Evolutionary conservation across 2,329 filamentous ascomycete species (phyloP), one percentile per base, ranked within the genome.

Genomic region (Nectriaceae sp.): DNA sequence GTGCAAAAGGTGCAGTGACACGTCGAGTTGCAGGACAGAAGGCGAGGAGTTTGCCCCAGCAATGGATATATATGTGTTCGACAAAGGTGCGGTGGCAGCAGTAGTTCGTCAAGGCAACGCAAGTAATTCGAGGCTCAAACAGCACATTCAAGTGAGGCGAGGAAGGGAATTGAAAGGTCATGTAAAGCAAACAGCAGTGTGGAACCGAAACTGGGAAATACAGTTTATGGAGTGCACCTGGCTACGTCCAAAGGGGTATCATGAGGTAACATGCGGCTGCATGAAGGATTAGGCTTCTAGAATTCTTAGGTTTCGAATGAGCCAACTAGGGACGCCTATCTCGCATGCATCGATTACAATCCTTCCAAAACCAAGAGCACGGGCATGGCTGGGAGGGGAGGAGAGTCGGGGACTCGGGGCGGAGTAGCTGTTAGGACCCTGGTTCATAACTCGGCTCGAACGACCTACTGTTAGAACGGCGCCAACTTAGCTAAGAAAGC

Each of bases 101-200:
- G 39, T 19, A 16, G 40, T 39, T 41, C 36, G 44, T 40, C 26
- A 37, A 22, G 38, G 13, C 21, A 49, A 31, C 37, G 37, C 16
- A 39, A 41, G 40, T 46, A 58, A 53, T 46, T 49, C 54, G 60
- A 62, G 60, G 60, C 60, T 62, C 57, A 56, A 62, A 60, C 48
- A 44, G 60, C 60, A 62, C 58, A 57, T 61, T 62, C 48, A 21
- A n/a, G n/a, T 13, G 13, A 44, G 59, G 60, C 62, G 60, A 62
- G 60, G 60, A 60, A 60, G 49, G 43, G 40, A 55, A 52, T 33
- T 50, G 44, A 47, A 60, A 59, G 53, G 36, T 44, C 46, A 47
- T 55, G 51, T 55, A 47, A 49, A 47, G 49, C 54, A 52, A 50
- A 55, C 36, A 50, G 44, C 49, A 52, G 21, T 47, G 49, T 50